Evolutionary conservation across 192 early-diverging fungal genomes (phyloP), one percentile per base, ranked within the genome.

Genomic region (Kickxella alabastrina): DNA sequence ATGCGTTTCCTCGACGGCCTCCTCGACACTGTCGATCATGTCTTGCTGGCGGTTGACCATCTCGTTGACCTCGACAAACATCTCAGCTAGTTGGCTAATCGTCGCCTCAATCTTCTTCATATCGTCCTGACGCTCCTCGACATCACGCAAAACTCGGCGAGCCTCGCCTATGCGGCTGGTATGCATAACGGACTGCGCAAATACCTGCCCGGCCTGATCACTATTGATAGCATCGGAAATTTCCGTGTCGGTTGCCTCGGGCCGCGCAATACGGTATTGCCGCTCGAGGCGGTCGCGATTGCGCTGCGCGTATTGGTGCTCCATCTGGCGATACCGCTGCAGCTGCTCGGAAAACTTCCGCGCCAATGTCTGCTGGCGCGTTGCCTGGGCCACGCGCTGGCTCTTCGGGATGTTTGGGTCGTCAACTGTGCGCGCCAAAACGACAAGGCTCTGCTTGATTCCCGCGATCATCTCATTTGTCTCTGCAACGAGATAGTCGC

Each of bases 41-140:
- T 74, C 77, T 59, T 79, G 77, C 65, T 79, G 77, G 52, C 57
- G 57, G 63, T 75, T 54, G 53, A 79, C 62, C 71, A 79, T 69
- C 10, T 70, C 62, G 6, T 63, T 52, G 10, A 79, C 44, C 43
- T 75, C 72, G 47, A 57, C 47, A 54, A 79, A 75, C 62, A 79
- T 62, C 31, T 70, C 59, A 12, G 62, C 59, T 31, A 79, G 66
- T 43, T 75, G 53, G 45, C 10, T 42, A 40, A 73, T 57, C 7
- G 66, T 71, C 71, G 61, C 47, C 25, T 79, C 77, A 24, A 79
- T 70, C 52, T 74, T 63, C 13, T 49, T 58, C 29, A 79, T 71
- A 35, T 79, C 77, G n/a, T 44, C 61, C 49, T 75, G 70, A 21
- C 77, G 62, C 51, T 61, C 72, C 48, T 75, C 59, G 29, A 71